Evolutionary conservation across 768 basidiomycete genomes (phyloP), one percentile per base, ranked within the genome.

Genomic region (Coprinellus micaceus): DNA sequence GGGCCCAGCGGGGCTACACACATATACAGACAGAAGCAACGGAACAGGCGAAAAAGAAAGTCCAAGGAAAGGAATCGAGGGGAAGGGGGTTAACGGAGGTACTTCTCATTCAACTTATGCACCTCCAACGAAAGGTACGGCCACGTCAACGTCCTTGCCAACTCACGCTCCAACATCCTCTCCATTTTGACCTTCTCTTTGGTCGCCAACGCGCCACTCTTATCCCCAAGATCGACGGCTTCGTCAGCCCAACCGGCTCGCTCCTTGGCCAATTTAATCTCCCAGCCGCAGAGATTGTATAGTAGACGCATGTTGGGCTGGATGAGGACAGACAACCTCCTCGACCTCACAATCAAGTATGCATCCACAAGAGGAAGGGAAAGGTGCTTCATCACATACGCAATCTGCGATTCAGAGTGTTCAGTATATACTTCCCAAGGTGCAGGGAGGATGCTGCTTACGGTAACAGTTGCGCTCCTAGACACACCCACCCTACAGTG

Each of bases 401-500:
- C 95, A 65, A 98, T 98, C 83, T 89, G 28, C 2, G 47, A 21
- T 24, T 11, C 39, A 26, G 24, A 49, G 45, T 12, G 40, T 17
- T 15, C 19, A 17, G 19, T 6, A 15, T n/a, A 36, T 22, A 33
- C 15, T 9, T 22, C 37, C 45, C 22, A 48, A 44, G 33, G 57
- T 30, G 41, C 21, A 21, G 60, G 56, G 44, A 47, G 44, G 30
- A 43, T 49, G 51, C 55, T 22, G 82, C 85, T 69, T 64, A 88
- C 86, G 59, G 90, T 90, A 58, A 98, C 94, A 29, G 93, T 96
- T 26, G 96, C 95, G 65, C 89, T 92, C 58, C 96, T 76, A 43
- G 89, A 91, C 41, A 98, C 96, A n/a, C 96, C 96, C n/a, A 98
- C 96, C n/a, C 94, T 82, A 70, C 96, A 98, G 71, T 98, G 96